Base-by-base conservation (phyloP, 2,329 filamentous ascomycete genomes). In the Sporothrix sp. region DNA sequence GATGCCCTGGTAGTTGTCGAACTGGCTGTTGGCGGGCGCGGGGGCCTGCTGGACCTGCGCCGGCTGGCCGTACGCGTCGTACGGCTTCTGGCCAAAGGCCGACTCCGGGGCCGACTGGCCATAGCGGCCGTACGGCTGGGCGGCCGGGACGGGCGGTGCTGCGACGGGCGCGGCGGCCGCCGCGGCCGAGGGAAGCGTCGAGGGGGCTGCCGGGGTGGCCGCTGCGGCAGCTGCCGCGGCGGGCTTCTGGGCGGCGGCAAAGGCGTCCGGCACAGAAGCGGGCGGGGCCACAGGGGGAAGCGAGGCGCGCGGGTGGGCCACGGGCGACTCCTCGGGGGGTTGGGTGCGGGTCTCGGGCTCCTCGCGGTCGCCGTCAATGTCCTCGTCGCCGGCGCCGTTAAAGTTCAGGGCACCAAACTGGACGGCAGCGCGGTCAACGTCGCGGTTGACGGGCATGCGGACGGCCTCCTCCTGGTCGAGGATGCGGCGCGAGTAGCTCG, bases 401-500 rank as follows among this genome's bases (percentile, higher is more conserved):
- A 98, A 68, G 63, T 85, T 94, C 74, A 98, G 87, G 66, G 90
- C 94, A 56, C 93, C 93, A 65, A 98, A 98, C 65, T 97, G 91
- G 44, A 98, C 89, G 45, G 90, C 86, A 58, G 91, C 81, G 60
- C 89, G 84, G 65, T 97, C 91, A 25, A 98, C 85, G 48, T 93
- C 90, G 59, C 93, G 89, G 71, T 96, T 95, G 54, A 87, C 89
- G 40, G 93, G 93, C 91, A 98, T 96, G 57, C 95, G 89, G 36
- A 98, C 93, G 53, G 93, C 88, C 71, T 98, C 93, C 67, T 95
- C 90, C 65, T 98, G 93, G 61, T 97, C 90, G 62, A 95, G 75
- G 49, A 96, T 78, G 61, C 88, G 85, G 58, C 91, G 82, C 66
- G 94, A 85, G 67, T 85, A 88, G 69, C 84, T 90, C 18, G 87